These are phyloP conservation scores for Scheffersomyces ergatensis DNA, from an alignment of 805 yeast genomes.

Conservation along the genomic window DNA sequence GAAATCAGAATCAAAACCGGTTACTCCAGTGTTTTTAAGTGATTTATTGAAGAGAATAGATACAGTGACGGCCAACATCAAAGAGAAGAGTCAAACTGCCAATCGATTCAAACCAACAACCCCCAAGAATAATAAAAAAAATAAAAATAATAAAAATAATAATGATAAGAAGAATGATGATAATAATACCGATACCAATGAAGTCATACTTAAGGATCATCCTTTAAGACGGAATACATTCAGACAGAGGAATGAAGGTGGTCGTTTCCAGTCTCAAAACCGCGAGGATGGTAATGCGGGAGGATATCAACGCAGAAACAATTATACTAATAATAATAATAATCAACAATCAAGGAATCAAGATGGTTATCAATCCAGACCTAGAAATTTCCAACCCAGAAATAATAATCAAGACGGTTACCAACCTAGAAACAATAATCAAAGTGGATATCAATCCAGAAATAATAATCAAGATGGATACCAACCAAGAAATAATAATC, in stretches of 20 bases:
- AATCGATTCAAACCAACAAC: background rate
- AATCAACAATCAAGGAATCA: too few relatives aligned
- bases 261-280: too few relatives aligned
- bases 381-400: constrained; percentile 1
- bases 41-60: constrained; percentile 37
- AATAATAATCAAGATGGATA: too few relatives aligned
- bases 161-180: too few relatives aligned
- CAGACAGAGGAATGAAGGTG: too few relatives aligned
- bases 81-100: background rate
- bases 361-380: too few relatives aligned
- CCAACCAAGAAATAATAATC: constrained; percentile 1
- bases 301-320: too few relatives aligned
- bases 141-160: background rate
- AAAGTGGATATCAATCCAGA: too few relatives aligned
- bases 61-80: constrained; percentile 18
- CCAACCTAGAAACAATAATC: constrained; percentile 1
- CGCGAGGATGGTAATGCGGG: too few relatives aligned
- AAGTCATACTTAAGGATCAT: background rate
- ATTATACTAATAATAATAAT: too few relatives aligned
- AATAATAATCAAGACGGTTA: background rate
- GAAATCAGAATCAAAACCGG: background rate
- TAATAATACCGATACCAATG: background rate
- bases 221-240: background rate
- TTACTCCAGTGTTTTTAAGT: constrained; percentile 23
- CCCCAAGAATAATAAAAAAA: background rate